phyloP scores from a whole-genome alignment of 148 eudicot genomes.

The Rhododendron mucronatum region DNA sequence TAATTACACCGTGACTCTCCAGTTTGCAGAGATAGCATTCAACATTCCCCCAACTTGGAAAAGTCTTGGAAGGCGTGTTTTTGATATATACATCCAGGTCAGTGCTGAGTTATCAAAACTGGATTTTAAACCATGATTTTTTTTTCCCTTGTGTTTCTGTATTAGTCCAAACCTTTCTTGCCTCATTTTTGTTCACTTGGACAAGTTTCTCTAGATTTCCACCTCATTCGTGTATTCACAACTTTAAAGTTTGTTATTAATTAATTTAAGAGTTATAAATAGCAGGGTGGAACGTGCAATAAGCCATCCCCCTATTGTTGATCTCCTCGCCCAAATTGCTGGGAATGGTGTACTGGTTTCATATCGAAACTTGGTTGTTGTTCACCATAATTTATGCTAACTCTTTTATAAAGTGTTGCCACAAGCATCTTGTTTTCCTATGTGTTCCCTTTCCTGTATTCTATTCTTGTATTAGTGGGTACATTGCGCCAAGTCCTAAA shows the following conservation, averaged over 20 bases:
- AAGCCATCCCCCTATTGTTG: neutral
- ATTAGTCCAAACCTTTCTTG: no score
- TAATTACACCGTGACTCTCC: conserved; percentile 58
- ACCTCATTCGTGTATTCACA: neutral
- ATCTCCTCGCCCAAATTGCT: neutral
- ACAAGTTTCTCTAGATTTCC: neutral
- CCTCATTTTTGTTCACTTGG: neutral
- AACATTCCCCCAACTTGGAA: conserved; percentile 35
- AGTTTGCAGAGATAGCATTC: conserved; percentile 60
- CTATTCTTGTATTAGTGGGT: neutral
- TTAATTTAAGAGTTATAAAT: neutral
- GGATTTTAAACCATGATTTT: neutral
- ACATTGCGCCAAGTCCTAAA: no score
- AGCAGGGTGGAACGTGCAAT: neutral
- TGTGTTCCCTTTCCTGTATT: neutral
- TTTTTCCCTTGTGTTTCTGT: neutral
- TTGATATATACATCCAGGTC: conserved; percentile 82
- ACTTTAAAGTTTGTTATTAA: neutral
- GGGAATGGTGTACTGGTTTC: neutral
- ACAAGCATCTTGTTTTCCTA: neutral
- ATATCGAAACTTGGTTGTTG: neutral
- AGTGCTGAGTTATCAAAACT: neutral
- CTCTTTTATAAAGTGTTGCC: neutral
- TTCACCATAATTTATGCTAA: neutral
- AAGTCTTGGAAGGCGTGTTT: conserved; percentile 73